Evolutionary conservation across 1,284 basidiomycete genomes (phyloP).

Genomic region (Rhizoctonia solani): DNA sequence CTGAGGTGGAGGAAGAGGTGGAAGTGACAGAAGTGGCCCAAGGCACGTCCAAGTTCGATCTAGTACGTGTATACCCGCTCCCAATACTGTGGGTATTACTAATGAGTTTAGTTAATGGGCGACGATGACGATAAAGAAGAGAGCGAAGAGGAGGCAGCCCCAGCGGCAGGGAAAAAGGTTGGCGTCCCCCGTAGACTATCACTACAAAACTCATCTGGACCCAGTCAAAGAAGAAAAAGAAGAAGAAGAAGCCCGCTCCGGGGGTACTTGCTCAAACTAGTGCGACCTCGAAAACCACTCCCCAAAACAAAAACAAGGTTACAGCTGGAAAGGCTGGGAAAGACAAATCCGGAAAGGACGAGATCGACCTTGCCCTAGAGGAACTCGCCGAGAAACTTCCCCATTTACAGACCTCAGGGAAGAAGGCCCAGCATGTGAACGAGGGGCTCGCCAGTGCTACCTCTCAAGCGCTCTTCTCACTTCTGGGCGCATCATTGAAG

Average conservation of each 20-base stretch:
- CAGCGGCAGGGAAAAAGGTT: slow-evolving; percentile 47
- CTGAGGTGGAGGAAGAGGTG: slow-evolving; percentile 47
- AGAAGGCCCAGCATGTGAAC: slow-evolving; percentile 1
- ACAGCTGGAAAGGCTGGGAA: slow-evolving; percentile 36
- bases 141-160: slow-evolving; percentile 45
- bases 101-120: slow-evolving; percentile 33
- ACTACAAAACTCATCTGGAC: neutral
- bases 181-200: neutral
- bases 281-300: slow-evolving; percentile 10
- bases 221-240: slow-evolving; percentile 42
- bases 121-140: slow-evolving; percentile 60
- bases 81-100: neutral
- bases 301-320: slow-evolving; percentile 32
- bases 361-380: slow-evolving; percentile 79
- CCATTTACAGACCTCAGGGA: slow-evolving; percentile 17
- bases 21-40: slow-evolving; percentile 46
- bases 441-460: neutral
- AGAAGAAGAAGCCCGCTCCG: slow-evolving; percentile 41
- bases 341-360: slow-evolving; percentile 68
- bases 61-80: neutral
- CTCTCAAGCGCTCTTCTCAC: slow-evolving; percentile 38
- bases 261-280: slow-evolving; percentile 31
- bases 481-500: slow-evolving; percentile 74
- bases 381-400: slow-evolving; percentile 72
- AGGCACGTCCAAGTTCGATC: slow-evolving; percentile 43